Base-by-base conservation (phyloP, 176 grass and related monocot species). In the Poa annua region DNA sequence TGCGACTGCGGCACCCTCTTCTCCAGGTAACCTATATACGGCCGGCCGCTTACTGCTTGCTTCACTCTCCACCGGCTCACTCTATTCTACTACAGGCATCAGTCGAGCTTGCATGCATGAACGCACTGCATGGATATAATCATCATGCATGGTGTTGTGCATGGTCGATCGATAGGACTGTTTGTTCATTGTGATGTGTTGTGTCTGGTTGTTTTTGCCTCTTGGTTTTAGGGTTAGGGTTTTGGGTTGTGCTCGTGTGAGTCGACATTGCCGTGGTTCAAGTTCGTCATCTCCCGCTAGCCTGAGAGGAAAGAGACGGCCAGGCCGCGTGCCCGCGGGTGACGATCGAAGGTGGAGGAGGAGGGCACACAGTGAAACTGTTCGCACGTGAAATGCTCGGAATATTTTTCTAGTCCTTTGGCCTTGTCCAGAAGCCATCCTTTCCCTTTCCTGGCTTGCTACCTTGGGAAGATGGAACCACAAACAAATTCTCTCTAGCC, bases 1-100 rank as follows among this genome's bases (percentile, higher is more conserved):
- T 99, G 97, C 85, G 97, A 99, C 73, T 99, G 97, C 81, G 97
- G 97, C 81, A 99, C 97, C 9, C 89, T 99, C 75, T 99, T 99
- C 93, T 99, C 97, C 52, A 76, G 97, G 95, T 97, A 88, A 22
- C 36, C 66, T 22, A 2, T 22, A 2, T 4, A 11, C 47, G 12
- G 47, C 47, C 47, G 12, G 11, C 47, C 12, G 14, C 48, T 6
- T 15, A 50, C 48, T 50, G 13, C 48, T 16, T 50, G 0, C 35
- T 60, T 25, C 20, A 11, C 10, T 25, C 56, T 11, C n/a, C n/a
- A 55, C 29, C 29, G 29, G 53, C 2, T 57, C 9, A 14, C 11
- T 48, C 45, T 48, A 48, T 48, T 47, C 45, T 14, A 48, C 41
- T 42, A 6, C 41, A 10, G 41, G 44, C 14, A 50, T 16, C 48